Evolutionary conservation across 1,284 basidiomycete genomes (phyloP).

Genomic region (Trametes versicolor): DNA sequence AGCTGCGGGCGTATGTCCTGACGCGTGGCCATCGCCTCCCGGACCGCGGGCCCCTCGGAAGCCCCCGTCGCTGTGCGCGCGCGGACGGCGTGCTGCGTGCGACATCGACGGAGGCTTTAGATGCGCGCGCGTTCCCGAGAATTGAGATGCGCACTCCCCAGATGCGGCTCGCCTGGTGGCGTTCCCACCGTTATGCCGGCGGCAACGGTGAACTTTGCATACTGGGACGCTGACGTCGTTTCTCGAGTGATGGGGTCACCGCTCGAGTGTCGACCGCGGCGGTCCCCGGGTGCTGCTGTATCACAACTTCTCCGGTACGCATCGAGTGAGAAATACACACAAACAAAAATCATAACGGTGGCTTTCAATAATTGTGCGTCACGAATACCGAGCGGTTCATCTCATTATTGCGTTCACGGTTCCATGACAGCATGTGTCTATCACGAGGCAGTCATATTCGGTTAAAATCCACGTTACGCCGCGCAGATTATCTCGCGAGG

Average conservation of each 20-base stretch:
- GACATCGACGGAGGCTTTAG: conserved; percentile 6
- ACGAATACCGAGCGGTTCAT: neutral
- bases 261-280: neutral
- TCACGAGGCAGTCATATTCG: neutral
- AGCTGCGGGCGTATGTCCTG: neutral
- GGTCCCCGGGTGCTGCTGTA: neutral
- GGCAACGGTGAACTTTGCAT: neutral
- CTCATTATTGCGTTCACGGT: neutral
- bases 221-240: conserved; percentile 9
- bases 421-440: neutral
- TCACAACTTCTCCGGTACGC: neutral
- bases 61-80: neutral
- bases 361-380: neutral
- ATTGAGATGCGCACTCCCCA: conserved; percentile 2
- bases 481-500: neutral
- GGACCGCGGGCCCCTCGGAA: conserved; percentile 18
- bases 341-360: neutral
- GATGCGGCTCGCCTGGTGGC: conserved; percentile 5
- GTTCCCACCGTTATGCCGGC: conserved; percentile 5
- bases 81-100: conserved; percentile 6
- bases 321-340: neutral
- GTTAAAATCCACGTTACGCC: neutral
- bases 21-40: neutral
- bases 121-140: conserved; percentile 7
- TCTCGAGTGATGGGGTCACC: neutral